These are phyloP conservation scores for Holtermanniella nyarrowii DNA, from an alignment of 768 basidiomycete species.

Conservation along the genomic window DNA sequence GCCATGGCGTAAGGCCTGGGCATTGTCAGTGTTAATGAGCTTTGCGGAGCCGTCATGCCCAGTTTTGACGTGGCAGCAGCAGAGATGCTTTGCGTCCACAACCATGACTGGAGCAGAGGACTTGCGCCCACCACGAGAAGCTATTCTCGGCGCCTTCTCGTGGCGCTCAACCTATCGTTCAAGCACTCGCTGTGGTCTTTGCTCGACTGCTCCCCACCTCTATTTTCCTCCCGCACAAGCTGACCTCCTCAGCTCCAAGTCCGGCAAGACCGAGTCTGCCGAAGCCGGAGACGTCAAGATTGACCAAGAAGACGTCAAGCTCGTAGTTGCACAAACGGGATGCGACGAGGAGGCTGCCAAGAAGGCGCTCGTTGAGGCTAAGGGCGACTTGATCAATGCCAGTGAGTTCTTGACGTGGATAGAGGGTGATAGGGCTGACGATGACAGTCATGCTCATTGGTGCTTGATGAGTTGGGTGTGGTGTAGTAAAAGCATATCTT, in stretches of 20 bases:
- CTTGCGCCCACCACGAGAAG: too few species aligned
- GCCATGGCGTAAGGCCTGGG: too few species aligned
- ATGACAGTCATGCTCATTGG: background rate
- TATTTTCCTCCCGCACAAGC: too few species aligned
- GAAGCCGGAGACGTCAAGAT: constrained; percentile 41
- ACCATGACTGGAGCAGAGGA: too few species aligned
- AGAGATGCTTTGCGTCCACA: too few species aligned
- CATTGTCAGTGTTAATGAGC: too few species aligned
- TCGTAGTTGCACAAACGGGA: constrained; percentile 79
- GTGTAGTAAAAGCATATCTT: too few species aligned
- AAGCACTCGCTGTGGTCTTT: too few species aligned
- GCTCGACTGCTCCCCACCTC: background rate
- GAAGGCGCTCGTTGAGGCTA: constrained; percentile 76
- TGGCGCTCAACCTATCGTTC: background rate
- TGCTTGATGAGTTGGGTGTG: too few species aligned
- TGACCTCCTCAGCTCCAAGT: constrained; percentile 32
- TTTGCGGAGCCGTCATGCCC: too few species aligned
- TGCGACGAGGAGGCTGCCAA: constrained; percentile 89
- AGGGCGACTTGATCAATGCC: constrained; percentile 91
- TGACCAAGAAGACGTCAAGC: constrained; percentile 87
- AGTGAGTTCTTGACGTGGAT: constrained; percentile 51
- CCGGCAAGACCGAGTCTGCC: constrained; percentile 10
- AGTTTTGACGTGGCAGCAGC: too few species aligned
- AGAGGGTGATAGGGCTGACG: background rate
- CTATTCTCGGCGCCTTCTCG: too few species aligned